These are phyloP conservation scores for Lachancea sp. DNA, from an alignment of 805 yeast species.

Conservation along the genomic window DNA sequence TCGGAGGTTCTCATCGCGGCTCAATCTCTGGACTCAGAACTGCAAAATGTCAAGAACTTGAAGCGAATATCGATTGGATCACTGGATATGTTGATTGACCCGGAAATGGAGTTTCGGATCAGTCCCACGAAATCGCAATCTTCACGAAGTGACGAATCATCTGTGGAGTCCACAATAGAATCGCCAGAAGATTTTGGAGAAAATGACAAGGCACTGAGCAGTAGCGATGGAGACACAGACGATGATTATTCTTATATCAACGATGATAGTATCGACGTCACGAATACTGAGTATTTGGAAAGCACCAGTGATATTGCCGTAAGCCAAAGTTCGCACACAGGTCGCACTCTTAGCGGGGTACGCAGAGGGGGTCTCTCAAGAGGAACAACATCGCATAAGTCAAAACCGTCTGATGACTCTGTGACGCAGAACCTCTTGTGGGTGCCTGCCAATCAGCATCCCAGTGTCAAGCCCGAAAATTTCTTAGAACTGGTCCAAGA, in stretches of 20 bases:
- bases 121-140: slow-evolving; percentile 18
- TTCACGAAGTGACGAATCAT: slow-evolving; percentile 8
- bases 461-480: slow-evolving; percentile 90
- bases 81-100: slow-evolving; percentile 49
- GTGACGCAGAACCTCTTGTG: slow-evolving; percentile 55
- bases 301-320: neutral
- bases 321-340: neutral
- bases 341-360: slow-evolving; percentile 9
- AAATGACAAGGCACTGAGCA: neutral
- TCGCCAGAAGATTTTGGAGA: neutral
- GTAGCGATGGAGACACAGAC: slow-evolving; percentile 5
- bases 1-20: slow-evolving; percentile 56
- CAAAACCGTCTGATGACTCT: slow-evolving; percentile 1
- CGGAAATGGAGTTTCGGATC: slow-evolving; percentile 54
- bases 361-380: slow-evolving; percentile 17
- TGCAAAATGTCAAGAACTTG: slow-evolving; percentile 64
- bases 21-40: slow-evolving; percentile 67
- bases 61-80: slow-evolving; percentile 68
- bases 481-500: slow-evolving; percentile 59
- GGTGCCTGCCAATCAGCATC: slow-evolving; percentile 96
- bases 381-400: neutral
- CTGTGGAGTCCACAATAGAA: slow-evolving; percentile 5
- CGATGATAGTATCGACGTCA: slow-evolving; percentile 26
- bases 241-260: slow-evolving; percentile 10
- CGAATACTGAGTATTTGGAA: slow-evolving; percentile 26